Conservation (phyloP, 148 eudicot species). For the Suaeda aralocaspica region DNA sequence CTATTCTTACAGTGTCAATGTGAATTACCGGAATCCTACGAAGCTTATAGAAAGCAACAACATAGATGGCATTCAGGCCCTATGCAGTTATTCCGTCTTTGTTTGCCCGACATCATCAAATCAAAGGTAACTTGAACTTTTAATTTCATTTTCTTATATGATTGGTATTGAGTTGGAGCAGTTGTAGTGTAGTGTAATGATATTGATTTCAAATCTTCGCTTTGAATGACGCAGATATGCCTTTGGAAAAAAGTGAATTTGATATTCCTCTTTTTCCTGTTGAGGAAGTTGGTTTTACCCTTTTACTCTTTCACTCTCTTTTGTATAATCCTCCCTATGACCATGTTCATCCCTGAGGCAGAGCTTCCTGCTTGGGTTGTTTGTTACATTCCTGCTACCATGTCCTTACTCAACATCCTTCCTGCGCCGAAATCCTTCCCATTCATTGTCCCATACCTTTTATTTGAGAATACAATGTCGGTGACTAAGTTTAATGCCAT, state of each 20-base stretch:
- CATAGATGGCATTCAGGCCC: constrained; percentile 99
- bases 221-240: constrained; percentile 55
- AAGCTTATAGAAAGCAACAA: constrained; percentile 92
- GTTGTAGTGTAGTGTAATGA: neutral
- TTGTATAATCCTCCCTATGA: constrained; percentile 94
- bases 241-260: constrained; percentile 81
- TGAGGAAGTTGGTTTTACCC: constrained; percentile 83
- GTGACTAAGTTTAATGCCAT: constrained; percentile 97
- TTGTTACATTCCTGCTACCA: constrained; percentile 80
- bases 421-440: constrained; percentile 97
- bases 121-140: constrained; percentile 54
- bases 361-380: constrained; percentile 90
- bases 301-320: constrained; percentile 95
- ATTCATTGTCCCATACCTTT: constrained; percentile 89
- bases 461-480: constrained; percentile 98
- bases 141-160: neutral
- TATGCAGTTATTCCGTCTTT: constrained; percentile 94
- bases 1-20: constrained; percentile 70
- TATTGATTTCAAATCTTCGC: constrained; percentile 2
- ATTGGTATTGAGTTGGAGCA: neutral
- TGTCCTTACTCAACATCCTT: constrained; percentile 86
- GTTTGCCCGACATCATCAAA: constrained; percentile 71
- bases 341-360: constrained; percentile 95
- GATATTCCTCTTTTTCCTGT: constrained; percentile 87
- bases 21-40: constrained; percentile 94